Base-by-base conservation (phyloP, 148 eudicot genomes). In the Camellia lanceoleosa region DNA sequence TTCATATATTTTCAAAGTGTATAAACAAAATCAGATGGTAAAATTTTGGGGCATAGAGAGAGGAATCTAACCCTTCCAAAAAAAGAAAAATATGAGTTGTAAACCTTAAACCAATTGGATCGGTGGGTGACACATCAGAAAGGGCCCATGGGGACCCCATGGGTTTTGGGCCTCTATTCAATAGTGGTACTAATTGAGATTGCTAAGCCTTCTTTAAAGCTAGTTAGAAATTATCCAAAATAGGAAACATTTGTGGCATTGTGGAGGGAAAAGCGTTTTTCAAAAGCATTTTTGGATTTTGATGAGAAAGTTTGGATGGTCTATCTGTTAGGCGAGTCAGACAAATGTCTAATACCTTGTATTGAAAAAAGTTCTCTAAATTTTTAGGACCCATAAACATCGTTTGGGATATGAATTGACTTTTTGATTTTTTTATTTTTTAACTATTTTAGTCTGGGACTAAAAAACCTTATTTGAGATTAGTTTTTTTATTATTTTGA, bases 41-140 rank as follows among this genome's bases (percentile, higher is more conserved):
- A 30, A 30, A 3, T 18, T 42, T 51, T 20, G 47, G 70, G 58
- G 3, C 80, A 77, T 6, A 3, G 18, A 3, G 38, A 2, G 20
- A 20, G 58, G 5, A 7, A 59, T 69, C 67, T 18, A 19, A 20
- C 75, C 58, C 65, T 59, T 2, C 75, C 67, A 16, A 13, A 30
- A 76, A 47, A 3, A 23, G 67, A 74, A 63, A 30, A 20, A 46
- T 59, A 23, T 70, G 81, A 69, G 81, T 59, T 79, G 81, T 70
- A 79, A 69, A 0, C 81, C 81, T 78, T 56, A 68, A 49, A 11
- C 52, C 81, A 79, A 70, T 70, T 55, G 81, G 75, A 70, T 46
- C 58, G 75, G 68, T 79, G 75, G 75, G 19, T 61, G 46, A 79
- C 75, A 78, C 80, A 68, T 70, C 75, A 60, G 44, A 69, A 79